Percentiles rank a stretch among this genome's conserved stretches.
These are phyloP conservation scores for Microglena sp. DNA, from an alignment of 139 green algal species.

Conservation along the genomic window DNA sequence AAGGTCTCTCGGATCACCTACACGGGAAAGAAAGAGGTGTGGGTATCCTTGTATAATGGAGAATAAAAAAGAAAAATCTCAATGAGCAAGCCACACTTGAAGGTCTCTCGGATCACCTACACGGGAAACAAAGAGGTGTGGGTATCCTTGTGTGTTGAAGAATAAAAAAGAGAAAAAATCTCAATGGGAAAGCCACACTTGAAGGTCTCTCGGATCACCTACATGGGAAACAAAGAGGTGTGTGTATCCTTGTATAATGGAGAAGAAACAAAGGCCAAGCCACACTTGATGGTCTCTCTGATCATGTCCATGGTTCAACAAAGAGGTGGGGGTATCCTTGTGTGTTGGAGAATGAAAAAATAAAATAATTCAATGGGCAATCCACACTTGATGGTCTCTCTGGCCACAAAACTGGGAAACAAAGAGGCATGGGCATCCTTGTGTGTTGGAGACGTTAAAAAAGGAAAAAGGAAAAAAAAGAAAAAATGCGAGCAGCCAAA, in stretches of 20 bases:
- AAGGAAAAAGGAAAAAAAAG: constrained; percentile 3
- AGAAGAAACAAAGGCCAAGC: constrained; percentile 22
- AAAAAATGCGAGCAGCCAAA: neutral
- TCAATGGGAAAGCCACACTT: constrained; percentile 35
- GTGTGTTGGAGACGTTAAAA: neutral
- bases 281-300: constrained; percentile 18
- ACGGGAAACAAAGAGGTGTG: neutral
- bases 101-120: constrained; percentile 27
- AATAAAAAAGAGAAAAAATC: neutral
- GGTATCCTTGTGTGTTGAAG: neutral
- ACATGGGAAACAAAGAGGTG: neutral
- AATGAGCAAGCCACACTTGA: constrained; percentile 27
- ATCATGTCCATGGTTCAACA: constrained; percentile 19
- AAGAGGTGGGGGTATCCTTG: neutral
- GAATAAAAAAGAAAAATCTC: constrained; percentile 13
- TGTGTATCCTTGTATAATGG: neutral
- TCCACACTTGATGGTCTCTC: constrained; percentile 17
- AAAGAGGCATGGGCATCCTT: neutral
- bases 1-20: constrained; percentile 29
- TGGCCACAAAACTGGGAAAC: constrained; percentile 19
- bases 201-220: constrained; percentile 29
- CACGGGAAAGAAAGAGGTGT: neutral
- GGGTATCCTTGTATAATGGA: neutral
- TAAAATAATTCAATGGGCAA: constrained; percentile 33
- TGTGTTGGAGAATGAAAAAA: neutral